Evolutionary conservation across 2,329 filamentous ascomycete genomes (phyloP).

Genomic region (Colletotrichum camelliae): DNA sequence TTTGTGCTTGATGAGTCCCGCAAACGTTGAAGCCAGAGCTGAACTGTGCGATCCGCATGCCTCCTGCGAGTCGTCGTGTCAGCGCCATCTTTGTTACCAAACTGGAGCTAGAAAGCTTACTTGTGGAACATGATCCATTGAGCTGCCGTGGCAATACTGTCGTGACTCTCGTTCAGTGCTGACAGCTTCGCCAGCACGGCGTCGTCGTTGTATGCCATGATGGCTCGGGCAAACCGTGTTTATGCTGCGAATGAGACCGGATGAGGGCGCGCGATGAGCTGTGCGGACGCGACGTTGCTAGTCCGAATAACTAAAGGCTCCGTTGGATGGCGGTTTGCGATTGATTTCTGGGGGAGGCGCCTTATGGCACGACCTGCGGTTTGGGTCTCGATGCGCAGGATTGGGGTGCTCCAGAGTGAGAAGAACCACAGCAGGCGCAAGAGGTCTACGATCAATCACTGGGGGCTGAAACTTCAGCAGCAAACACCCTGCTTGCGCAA

Average conservation of each 20-base stretch:
- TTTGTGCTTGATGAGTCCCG: conserved; percentile 88
- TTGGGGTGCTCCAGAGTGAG: neutral
- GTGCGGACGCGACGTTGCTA: neutral
- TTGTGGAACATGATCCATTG: conserved; percentile 99
- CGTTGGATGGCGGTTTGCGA: neutral
- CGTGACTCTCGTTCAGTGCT: conserved; percentile 94
- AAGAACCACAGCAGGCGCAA: neutral
- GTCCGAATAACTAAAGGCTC: neutral
- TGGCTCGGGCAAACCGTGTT: conserved; percentile 16
- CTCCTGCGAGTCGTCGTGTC: conserved; percentile 60
- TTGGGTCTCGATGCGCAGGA: neutral
- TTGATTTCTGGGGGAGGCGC: neutral
- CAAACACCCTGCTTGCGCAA: conserved; percentile 15
- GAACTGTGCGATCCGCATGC: conserved; percentile 89
- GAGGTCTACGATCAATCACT: conserved; percentile 18
- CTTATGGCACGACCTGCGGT: conserved; percentile 4
- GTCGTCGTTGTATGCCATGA: conserved; percentile 95
- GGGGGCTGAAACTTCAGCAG: conserved; percentile 3
- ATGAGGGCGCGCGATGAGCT: neutral
- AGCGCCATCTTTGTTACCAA: conserved; percentile 3
- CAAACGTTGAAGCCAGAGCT: conserved; percentile 88
- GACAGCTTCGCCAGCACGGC: conserved; percentile 94
- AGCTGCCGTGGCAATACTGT: conserved; percentile 93
- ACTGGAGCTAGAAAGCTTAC: conserved; percentile 13
- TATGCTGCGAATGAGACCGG: neutral